These are phyloP conservation scores for Raddia distichophylla DNA, from an alignment of 176 grass and related monocot genomes.

Conservation along the genomic window DNA sequence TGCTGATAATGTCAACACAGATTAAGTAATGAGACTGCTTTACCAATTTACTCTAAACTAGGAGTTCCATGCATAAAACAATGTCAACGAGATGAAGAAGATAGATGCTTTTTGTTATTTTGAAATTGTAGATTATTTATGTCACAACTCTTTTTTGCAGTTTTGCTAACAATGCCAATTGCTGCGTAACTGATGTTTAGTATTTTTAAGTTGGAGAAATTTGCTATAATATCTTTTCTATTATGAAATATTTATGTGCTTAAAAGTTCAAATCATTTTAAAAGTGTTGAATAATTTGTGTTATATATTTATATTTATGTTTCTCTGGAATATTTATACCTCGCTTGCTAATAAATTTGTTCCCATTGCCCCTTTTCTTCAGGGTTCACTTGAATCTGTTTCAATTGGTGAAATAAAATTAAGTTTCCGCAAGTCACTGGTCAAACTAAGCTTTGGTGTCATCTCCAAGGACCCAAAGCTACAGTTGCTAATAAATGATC, in stretches of 20 bases:
- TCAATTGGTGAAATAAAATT: conserved; percentile 97
- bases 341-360: conserved; percentile 21
- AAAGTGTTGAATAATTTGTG: conserved; percentile 21
- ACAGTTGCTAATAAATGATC: conserved; percentile 88
- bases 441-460: conserved; percentile 87
- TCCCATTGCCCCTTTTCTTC: conserved; percentile 35
- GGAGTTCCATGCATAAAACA: conserved; percentile 23
- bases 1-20: conserved; percentile 1
- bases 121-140: neutral
- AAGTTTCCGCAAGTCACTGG: conserved; percentile 95
- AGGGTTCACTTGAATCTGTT: conserved; percentile 90
- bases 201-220: conserved; percentile 1
- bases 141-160: neutral
- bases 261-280: conserved; percentile 24
- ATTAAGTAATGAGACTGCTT: neutral
- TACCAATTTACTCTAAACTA: neutral
- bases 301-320: conserved; percentile 17
- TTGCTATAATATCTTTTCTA: conserved; percentile 15
- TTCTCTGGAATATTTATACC: conserved; percentile 16
- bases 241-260: conserved; percentile 22
- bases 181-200: neutral
- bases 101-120: conserved; percentile 18
- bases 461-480: conserved; percentile 99
- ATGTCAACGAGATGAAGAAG: neutral
- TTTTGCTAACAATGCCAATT: neutral